Conservation (phyloP, 306 rosid genomes). For the Quercus berberidifolia region DNA sequence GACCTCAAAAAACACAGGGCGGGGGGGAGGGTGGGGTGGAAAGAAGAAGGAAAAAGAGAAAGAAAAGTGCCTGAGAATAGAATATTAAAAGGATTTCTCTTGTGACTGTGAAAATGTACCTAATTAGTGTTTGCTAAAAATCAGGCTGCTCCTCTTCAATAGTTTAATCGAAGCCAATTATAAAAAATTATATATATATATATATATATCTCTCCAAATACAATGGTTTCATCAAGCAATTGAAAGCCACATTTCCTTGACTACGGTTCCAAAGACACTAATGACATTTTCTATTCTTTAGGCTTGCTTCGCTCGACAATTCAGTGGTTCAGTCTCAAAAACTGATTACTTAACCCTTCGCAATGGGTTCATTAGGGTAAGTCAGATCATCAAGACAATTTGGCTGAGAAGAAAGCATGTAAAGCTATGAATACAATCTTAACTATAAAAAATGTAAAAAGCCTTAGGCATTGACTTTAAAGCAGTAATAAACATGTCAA, state of each 20-base stretch:
- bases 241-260: neutral
- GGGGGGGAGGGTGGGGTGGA: no score
- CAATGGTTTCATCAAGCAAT: neutral
- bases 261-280: neutral
- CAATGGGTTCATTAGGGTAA: slow-evolving; percentile 63
- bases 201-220: neutral
- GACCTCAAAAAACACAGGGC: neutral
- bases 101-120: neutral
- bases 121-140: neutral
- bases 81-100: neutral
- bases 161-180: neutral
- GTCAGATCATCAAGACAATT: slow-evolving; percentile 8
- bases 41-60: neutral
- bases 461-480: neutral
- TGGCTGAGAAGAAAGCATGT: neutral
- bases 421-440: neutral
- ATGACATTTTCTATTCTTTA: slow-evolving; percentile 3
- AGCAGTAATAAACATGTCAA: neutral
- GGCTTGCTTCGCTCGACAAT: slow-evolving; percentile 59
- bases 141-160: neutral
- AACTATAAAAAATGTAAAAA: neutral
- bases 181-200: neutral
- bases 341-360: slow-evolving; percentile 63
- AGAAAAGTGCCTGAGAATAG: neutral
- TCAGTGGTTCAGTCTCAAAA: slow-evolving; percentile 53